Base-by-base conservation (phyloP, 2,329 filamentous ascomycete species). In the Cercospora citrullina region DNA sequence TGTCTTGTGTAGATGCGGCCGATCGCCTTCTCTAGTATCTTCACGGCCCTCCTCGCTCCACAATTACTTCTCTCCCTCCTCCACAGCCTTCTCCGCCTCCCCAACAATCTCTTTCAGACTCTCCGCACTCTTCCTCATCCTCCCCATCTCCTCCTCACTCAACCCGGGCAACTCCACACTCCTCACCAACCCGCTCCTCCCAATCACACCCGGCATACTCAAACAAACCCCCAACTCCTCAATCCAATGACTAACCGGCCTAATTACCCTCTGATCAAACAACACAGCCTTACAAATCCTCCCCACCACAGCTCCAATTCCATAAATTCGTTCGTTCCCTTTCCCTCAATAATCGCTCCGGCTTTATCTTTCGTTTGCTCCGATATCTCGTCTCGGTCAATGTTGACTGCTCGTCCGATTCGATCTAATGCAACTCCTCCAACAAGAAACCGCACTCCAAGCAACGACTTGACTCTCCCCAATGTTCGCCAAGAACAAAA, bases 241-340 rank as follows among this genome's bases (percentile, higher is more conserved):
- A 58, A 84, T 81, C 73, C 80, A 85, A 72, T 85, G 83, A 63
- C 84, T 86, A 53, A 86, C 71, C 0, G 83, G 82, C 2, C 80
- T 75, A 18, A 86, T 79, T 42, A 82, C 80, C 9, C 79, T 79
- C 65, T 81, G 78, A 72, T 86, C 84, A 57, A 80, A 80, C 12
- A 86, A 73, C 14, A 87, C 84, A 12, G 84, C 83, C 66, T 81
- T 80, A 75, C 84, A 86, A 64, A 86, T 83, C 51, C 78, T 81
- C 1, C 81, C 78, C 2, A 83, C 79, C 4, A 84, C 79, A 30
- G 83, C 81, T 8, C 81, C 84, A 57, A 86, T 83, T 10, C 85
- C 85, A 70, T 82, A 85, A 85, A 0, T 83, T 79, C 0, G 82
- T 86, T 86, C 30, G 83, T 81, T 0, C 84, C 84, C 74, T 87